A percentile compares a stretch with the other conserved stretches of the same genome.
Conservation (phyloP, 805 yeast species). For the Candida tammaniensis region DNA sequence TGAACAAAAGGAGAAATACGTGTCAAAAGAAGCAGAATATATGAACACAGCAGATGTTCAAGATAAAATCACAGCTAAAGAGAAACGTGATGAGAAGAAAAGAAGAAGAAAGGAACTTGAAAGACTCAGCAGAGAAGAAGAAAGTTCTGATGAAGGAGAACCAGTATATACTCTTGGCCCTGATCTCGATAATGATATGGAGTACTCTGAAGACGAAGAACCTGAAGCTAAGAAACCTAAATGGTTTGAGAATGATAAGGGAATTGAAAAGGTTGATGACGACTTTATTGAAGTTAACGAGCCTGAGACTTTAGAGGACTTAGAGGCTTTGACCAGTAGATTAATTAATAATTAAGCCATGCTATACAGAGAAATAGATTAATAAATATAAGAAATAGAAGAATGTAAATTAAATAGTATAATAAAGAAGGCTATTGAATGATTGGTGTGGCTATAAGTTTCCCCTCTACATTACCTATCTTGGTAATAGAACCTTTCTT, state of each 20-base stretch:
- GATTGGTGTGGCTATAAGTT: conserved; percentile 30
- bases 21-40: conserved; percentile 59
- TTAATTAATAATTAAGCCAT: conserved; percentile 26
- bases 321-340: conserved; percentile 78
- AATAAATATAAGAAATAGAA: neutral
- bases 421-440: conserved; percentile 7
- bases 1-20: conserved; percentile 63
- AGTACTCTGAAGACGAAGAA: conserved; percentile 27
- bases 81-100: conserved; percentile 83
- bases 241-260: conserved; percentile 46
- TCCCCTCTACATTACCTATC: conserved; percentile 29
- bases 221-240: conserved; percentile 43
- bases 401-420: too few relatives aligned
- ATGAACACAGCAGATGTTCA: conserved; percentile 72
- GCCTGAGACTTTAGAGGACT: conserved; percentile 89
- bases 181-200: conserved; percentile 50
- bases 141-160: conserved; percentile 22
- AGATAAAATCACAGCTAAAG: conserved; percentile 75
- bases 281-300: conserved; percentile 71
- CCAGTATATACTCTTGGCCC: conserved; percentile 9
- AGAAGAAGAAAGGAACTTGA: conserved; percentile 82
- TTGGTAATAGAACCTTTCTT: conserved; percentile 25
- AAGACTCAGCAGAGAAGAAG: conserved; percentile 47
- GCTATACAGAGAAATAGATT: neutral
- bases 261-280: conserved; percentile 20